These are phyloP conservation scores for Psilocybe subaeruginosa DNA, from an alignment of 768 basidiomycete species.

Conservation along the genomic window DNA sequence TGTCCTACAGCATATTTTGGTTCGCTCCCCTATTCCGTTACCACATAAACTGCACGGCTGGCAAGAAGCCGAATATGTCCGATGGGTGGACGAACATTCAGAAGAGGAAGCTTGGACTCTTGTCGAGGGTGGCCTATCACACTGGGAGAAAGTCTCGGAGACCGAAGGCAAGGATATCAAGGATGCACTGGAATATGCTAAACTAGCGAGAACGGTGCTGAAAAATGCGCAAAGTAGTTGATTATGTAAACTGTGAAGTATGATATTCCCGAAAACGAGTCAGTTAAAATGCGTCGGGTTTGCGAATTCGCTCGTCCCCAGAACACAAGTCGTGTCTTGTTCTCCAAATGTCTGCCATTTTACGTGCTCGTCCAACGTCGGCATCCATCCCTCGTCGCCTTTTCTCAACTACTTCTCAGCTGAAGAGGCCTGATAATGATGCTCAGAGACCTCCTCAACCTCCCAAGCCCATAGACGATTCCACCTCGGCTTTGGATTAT, in stretches of 20 bases:
- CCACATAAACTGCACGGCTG: constrained; percentile 92
- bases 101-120: constrained; percentile 80
- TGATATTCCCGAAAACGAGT: constrained; percentile 11
- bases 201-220: constrained; percentile 70
- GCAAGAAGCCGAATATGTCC: constrained; percentile 95
- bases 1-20: constrained; percentile 90
- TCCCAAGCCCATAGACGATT: constrained; percentile 85
- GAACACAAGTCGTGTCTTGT: constrained; percentile 3
- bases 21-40: constrained; percentile 82
- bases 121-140: constrained; percentile 75
- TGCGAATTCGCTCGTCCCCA: neutral
- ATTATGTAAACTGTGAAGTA: constrained; percentile 15
- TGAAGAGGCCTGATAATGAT: constrained; percentile 29
- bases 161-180: constrained; percentile 50
- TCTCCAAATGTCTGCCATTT: constrained; percentile 24
- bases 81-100: constrained; percentile 93
- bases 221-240: constrained; percentile 34
- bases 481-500: constrained; percentile 94
- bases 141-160: constrained; percentile 78
- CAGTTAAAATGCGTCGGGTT: constrained; percentile 7
- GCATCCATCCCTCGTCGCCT: constrained; percentile 28
- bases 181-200: constrained; percentile 62
- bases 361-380: constrained; percentile 32
- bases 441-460: constrained; percentile 58
- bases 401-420: constrained; percentile 38